A percentile compares a stretch with the other conserved stretches of the same genome.
Evolutionary conservation across 352 stramenopile genomes (phyloP).

Genomic region (Globisporangium camurandrum): DNA sequence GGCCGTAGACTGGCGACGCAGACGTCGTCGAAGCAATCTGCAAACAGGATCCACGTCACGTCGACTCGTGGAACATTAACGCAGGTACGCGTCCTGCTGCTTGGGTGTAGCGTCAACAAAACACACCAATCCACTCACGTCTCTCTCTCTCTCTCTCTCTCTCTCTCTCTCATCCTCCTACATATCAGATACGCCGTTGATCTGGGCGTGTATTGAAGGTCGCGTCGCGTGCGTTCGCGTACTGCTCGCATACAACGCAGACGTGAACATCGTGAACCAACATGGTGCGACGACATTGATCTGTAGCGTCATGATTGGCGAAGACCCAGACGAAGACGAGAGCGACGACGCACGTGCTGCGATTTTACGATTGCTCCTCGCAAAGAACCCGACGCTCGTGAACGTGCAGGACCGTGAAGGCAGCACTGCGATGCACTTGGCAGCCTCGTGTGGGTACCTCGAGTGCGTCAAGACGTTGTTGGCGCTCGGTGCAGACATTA

Average conservation of each 20-base stretch:
- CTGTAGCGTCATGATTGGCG: constrained; percentile 73
- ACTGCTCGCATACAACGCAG: constrained; percentile 46
- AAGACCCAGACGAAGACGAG: constrained; percentile 52
- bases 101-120: neutral
- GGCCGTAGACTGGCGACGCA: constrained; percentile 44
- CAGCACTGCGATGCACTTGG: constrained; percentile 79
- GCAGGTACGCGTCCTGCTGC: constrained; percentile 21
- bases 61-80: constrained; percentile 71
- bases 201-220: constrained; percentile 81
- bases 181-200: constrained; percentile 51
- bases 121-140: neutral
- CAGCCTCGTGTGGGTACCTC: constrained; percentile 63
- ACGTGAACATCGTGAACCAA: constrained; percentile 67
- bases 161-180: neutral
- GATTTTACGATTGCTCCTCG: constrained; percentile 54
- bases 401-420: constrained; percentile 81
- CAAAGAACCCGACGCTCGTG: constrained; percentile 52
- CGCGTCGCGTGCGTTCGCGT: constrained; percentile 55
- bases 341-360: constrained; percentile 39
- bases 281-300: constrained; percentile 62
- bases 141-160: neutral
- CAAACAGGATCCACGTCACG: constrained; percentile 35
- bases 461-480: constrained; percentile 65
- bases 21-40: constrained; percentile 68
- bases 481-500: constrained; percentile 58